phyloP scores from a whole-genome alignment of 176 grass and related monocot genomes.

The Triticum timopheevii region DNA sequence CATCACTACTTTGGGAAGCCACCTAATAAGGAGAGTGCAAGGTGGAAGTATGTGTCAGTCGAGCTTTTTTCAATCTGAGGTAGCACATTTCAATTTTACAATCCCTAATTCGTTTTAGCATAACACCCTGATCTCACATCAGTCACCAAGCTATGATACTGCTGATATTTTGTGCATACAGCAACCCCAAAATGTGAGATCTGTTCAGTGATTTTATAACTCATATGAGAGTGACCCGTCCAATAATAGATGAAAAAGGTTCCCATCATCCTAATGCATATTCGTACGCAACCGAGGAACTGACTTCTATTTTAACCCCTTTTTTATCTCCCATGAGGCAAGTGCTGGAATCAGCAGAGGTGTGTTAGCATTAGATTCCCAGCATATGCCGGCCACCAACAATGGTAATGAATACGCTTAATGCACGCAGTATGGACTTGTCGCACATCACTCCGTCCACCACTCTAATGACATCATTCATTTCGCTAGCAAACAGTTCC shows the following conservation, averaged over 20 bases:
- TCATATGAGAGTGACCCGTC: neutral
- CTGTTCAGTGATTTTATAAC: neutral
- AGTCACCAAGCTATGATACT: neutral
- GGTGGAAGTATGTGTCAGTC: too few species aligned
- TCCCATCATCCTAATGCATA: neutral
- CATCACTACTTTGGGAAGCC: slow-evolving; percentile 29
- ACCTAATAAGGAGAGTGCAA: too few species aligned
- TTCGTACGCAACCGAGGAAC: neutral
- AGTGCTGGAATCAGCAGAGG: neutral
- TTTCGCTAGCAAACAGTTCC: slow-evolving; percentile 3
- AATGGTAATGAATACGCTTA: slow-evolving; percentile 7
- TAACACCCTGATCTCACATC: neutral
- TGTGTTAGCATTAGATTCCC: slow-evolving; percentile 11
- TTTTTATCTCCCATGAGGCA: neutral
- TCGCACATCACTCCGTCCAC: slow-evolving; percentile 19
- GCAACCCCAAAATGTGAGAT: neutral
- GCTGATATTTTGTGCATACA: neutral
- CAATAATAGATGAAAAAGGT: neutral
- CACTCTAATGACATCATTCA: slow-evolving; percentile 6
- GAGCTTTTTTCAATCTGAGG: too few species aligned
- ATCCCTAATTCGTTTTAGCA: neutral
- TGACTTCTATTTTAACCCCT: neutral
- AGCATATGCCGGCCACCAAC: slow-evolving; percentile 29
- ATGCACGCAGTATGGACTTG: slow-evolving; percentile 24
- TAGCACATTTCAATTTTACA: neutral